Evolutionary conservation across 108 stramenopile genomes (phyloP).

Genomic region (Nitzschia inconspicua): DNA sequence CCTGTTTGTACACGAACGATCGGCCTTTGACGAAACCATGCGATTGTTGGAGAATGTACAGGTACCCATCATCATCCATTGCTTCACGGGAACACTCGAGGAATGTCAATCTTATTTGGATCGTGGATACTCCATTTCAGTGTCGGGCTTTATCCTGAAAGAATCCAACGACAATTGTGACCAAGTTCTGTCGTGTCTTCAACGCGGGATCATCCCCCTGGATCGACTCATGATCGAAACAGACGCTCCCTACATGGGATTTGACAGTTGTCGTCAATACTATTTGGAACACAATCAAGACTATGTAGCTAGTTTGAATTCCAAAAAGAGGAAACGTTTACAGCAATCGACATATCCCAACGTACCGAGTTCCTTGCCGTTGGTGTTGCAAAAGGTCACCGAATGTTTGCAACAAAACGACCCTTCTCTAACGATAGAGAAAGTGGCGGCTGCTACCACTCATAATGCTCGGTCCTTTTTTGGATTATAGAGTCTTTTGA

Average conservation of each 20-base stretch:
- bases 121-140: constrained; percentile 63
- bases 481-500: constrained; percentile 21
- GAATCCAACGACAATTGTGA: constrained; percentile 31
- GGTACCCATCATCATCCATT: constrained; percentile 71
- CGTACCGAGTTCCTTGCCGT: constrained; percentile 50
- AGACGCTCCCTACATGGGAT: constrained; percentile 90
- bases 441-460: constrained; percentile 46
- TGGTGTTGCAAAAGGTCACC: constrained; percentile 47
- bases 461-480: constrained; percentile 53
- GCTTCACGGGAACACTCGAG: constrained; percentile 73
- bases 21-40: constrained; percentile 64
- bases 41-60: constrained; percentile 44
- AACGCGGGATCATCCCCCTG: constrained; percentile 60
- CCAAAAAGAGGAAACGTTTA: constrained; percentile 73
- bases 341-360: constrained; percentile 71
- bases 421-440: constrained; percentile 25
- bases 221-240: constrained; percentile 83
- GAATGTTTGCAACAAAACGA: constrained; percentile 26
- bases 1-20: constrained; percentile 76
- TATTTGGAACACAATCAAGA: constrained; percentile 55
- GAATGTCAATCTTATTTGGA: constrained; percentile 64
- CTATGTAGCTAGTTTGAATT: constrained; percentile 25
- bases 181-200: constrained; percentile 50
- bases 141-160: constrained; percentile 59
- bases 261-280: constrained; percentile 43